Conservation (phyloP, 495 filamentous ascomycete genomes). For the Sabuloglossum arenarium region DNA sequence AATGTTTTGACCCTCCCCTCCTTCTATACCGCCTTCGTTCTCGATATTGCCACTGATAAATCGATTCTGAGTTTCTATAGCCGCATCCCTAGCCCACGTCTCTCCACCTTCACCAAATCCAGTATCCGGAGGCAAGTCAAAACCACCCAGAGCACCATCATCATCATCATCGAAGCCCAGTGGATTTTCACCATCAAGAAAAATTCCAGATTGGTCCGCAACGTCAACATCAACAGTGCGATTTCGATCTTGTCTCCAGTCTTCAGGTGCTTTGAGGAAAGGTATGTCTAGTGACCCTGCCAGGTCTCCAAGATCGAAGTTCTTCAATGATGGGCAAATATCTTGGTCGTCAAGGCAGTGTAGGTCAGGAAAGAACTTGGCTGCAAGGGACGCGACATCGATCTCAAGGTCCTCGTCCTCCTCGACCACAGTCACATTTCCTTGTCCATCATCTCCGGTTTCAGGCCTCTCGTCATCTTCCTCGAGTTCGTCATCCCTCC, state of each 20-base stretch:
- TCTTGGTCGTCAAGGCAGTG: slow-evolving; percentile 59
- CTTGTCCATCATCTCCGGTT: slow-evolving; percentile 18
- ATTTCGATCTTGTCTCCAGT: slow-evolving; percentile 47
- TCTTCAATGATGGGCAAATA: slow-evolving; percentile 87
- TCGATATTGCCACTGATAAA: slow-evolving; percentile 31
- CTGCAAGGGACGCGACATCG: slow-evolving; percentile 49
- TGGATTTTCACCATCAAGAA: slow-evolving; percentile 64
- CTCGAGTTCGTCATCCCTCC: slow-evolving; percentile 16
- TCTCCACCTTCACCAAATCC: slow-evolving; percentile 62
- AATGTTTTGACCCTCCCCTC: slow-evolving; percentile 21
- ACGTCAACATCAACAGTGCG: slow-evolving; percentile 23
- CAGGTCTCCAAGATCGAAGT: slow-evolving; percentile 70
- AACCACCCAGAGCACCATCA: slow-evolving; percentile 46
- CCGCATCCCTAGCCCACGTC: slow-evolving; percentile 47
- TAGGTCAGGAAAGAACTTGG: slow-evolving; percentile 76
- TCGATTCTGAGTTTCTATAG: slow-evolving; percentile 38
- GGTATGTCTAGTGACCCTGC: slow-evolving; percentile 74
- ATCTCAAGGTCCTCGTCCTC: slow-evolving; percentile 42
- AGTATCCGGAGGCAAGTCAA: slow-evolving; percentile 46
- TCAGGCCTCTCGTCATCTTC: slow-evolving; percentile 19
- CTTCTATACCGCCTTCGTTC: slow-evolving; percentile 30
- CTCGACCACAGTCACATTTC: slow-evolving; percentile 13
- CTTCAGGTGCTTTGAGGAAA: slow-evolving; percentile 74
- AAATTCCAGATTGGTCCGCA: slow-evolving; percentile 55
- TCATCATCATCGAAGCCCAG: slow-evolving; percentile 60